Conservation (phyloP, 345 rosid genomes). For the Excoecaria agallocha region DNA sequence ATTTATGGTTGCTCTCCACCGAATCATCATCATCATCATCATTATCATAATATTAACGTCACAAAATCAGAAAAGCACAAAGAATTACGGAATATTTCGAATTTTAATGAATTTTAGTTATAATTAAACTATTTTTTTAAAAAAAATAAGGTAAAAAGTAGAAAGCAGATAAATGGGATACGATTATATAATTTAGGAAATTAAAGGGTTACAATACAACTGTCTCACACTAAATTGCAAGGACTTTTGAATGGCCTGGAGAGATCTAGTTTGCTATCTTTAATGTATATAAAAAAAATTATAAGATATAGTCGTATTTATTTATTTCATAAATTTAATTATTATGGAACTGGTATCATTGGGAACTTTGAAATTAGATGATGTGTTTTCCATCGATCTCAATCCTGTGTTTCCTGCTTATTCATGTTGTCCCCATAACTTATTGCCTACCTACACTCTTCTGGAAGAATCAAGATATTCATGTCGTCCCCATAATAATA, state of each 20-base stretch:
- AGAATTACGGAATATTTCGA: too few relatives aligned
- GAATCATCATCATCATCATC: neutral
- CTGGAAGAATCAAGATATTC: too few relatives aligned
- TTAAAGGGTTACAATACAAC: neutral
- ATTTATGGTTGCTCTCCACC: neutral
- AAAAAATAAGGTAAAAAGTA: too few relatives aligned
- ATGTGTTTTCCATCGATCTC: neutral
- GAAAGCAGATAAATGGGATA: too few relatives aligned
- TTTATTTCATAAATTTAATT: neutral
- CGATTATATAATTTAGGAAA: too few relatives aligned
- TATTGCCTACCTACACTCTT: neutral
- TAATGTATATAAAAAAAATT: neutral
- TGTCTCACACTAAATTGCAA: constrained; percentile 3
- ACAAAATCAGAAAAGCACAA: neutral
- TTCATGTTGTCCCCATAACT: neutral
- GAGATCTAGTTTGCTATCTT: neutral
- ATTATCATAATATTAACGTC: neutral
- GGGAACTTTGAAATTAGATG: neutral
- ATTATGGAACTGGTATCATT: neutral
- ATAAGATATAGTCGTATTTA: neutral
- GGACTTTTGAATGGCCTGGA: neutral
- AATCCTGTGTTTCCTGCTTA: neutral
- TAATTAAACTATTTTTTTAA: too few relatives aligned
- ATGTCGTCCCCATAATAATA: too few relatives aligned
- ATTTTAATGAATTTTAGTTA: too few relatives aligned